phyloP scores from a whole-genome alignment of 352 stramenopile genomes.

The Achlya hypogyna region DNA sequence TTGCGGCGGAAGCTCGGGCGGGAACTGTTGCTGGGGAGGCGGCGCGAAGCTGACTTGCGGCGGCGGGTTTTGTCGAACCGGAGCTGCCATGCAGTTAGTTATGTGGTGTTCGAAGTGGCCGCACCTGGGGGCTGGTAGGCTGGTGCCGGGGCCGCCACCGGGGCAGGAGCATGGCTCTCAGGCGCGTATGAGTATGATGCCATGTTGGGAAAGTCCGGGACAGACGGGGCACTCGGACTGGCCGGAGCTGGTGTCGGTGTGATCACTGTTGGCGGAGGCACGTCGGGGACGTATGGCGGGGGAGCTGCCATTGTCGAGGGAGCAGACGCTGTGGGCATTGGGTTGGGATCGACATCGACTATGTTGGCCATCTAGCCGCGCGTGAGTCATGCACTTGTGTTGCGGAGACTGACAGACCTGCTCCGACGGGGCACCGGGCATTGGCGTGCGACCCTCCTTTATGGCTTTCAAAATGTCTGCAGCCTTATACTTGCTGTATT shows the following conservation, averaged over 20 bases:
- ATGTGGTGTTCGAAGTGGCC: constrained; percentile 6
- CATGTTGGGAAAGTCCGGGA: constrained; percentile 12
- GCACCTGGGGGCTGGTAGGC: constrained; percentile 22
- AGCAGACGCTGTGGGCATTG: neutral
- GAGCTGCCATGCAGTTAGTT: neutral
- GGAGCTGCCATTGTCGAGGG: neutral
- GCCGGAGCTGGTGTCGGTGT: neutral
- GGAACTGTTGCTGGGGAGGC: neutral
- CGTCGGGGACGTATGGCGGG: neutral
- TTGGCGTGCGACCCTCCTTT: constrained; percentile 83
- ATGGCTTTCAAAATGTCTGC: constrained; percentile 94
- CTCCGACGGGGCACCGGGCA: constrained; percentile 53
- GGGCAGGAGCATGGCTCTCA: neutral
- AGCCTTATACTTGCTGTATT: constrained; percentile 95
- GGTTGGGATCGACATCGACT: neutral
- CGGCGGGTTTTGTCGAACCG: neutral
- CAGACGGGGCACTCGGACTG: neutral
- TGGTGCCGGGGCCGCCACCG: neutral
- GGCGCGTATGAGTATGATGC: neutral
- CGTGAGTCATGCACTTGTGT: neutral
- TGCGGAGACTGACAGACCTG: too few species aligned
- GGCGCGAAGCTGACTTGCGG: constrained; percentile 20
- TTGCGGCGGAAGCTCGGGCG: constrained; percentile 14
- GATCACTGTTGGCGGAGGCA: neutral
- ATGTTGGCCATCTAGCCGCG: neutral